Evolutionary conservation across 805 yeast species (phyloP), one percentile per base, ranked within the genome.

Genomic region (Teunomyces funiuensis): DNA sequence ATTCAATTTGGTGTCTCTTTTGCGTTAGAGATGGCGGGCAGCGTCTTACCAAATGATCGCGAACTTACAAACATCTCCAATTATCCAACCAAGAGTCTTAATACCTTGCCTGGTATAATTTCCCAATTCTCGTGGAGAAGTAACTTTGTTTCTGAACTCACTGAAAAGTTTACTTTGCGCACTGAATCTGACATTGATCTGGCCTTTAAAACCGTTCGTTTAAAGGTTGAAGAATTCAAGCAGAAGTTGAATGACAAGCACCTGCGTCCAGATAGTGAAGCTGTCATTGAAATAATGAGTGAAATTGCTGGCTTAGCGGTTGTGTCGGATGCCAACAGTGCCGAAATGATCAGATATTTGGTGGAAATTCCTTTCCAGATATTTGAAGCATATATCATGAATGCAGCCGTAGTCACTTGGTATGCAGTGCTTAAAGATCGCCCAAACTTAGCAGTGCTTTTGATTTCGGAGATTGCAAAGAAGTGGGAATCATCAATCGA

Each of bases 11-110:
- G 98, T 41, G 83, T 89, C 37, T 83, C 95, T 0, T 87, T 91
- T 71, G 98, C 99, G 0, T 67, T 90, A 43, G 93, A 87, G 50
- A 77, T 88, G 82, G 95, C 96, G 1, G 88, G 93, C 3, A 60
- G 77, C 4, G 75, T 88, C 9, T 65, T 82, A n/a, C 72, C 82
- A 14, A 73, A 72, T 20, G 95, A 88, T 52, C 67, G 82, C 33
- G 93, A 85, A 52, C 60, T 83, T 20, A 73, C 79, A 2, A 74
- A 76, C 31, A 67, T 81, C 29, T 57, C 74, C 2, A 60, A 54
- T 38, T 45, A 65, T 43, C 50, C 66, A 44, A 63, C 57, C 26
- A 60, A 60, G 46, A 67, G 65, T 26, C 75, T 77, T 42, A 73
- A 80, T 54, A 78, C 88, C 1, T 71, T 84, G 25, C 83, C 95